Conservation (phyloP, 331 rosid genomes). For the Telfairia occidentalis region DNA sequence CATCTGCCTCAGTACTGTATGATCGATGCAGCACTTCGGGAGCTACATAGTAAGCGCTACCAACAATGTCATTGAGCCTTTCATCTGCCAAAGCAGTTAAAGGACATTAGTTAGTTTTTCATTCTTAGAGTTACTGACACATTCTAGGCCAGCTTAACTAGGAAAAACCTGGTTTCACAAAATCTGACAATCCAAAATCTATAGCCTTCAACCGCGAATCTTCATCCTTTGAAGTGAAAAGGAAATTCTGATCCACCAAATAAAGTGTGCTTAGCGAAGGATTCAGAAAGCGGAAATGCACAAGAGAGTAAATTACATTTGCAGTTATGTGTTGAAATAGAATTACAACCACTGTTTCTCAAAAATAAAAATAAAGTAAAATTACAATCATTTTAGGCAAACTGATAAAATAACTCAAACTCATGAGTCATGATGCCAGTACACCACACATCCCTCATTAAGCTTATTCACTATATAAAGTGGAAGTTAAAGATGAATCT, state of each 20-base stretch:
- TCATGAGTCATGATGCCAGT: not conserved
- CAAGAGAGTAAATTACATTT: not conserved
- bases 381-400: not conserved
- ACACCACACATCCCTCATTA: not conserved
- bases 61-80: constrained; percentile 85
- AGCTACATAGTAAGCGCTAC: constrained; percentile 92
- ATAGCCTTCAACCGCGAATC: constrained; percentile 79
- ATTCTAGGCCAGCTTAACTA: not conserved
- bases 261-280: constrained; percentile 18
- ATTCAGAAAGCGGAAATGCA: constrained; percentile 4
- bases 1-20: constrained; percentile 79
- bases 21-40: constrained; percentile 89
- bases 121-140: not conserved
- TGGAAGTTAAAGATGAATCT: not conserved
- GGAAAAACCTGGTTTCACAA: constrained; percentile 67
- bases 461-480: not conserved
- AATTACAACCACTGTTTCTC: not conserved
- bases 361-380: not conserved
- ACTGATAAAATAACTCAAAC: not conserved
- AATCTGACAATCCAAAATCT: constrained; percentile 91
- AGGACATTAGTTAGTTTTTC: constrained; percentile 4
- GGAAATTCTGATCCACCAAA: constrained; percentile 69
- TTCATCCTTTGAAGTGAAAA: constrained; percentile 67
- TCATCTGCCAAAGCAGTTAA: constrained; percentile 52
- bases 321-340: not conserved